phyloP scores from a whole-genome alignment of 2,329 filamentous ascomycete species.

The Pseudocercospora eumusae region DNA sequence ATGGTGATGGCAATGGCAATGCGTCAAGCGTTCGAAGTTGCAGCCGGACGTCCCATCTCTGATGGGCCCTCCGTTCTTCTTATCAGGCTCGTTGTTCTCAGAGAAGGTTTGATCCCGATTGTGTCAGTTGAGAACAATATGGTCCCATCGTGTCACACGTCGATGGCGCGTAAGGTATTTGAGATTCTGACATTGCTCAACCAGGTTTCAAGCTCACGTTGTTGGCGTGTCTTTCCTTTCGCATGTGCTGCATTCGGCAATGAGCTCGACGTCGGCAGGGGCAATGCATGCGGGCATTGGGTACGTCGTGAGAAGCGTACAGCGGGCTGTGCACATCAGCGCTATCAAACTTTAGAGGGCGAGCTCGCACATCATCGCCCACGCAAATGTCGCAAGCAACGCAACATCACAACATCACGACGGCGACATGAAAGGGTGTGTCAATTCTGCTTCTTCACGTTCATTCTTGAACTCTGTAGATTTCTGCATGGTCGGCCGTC shows the following conservation, averaged over 20 bases:
- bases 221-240: neutral
- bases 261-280: neutral
- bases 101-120: neutral
- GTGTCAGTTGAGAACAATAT: neutral
- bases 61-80: neutral
- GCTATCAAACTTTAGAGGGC: neutral
- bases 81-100: neutral
- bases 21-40: neutral
- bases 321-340: neutral
- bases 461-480: neutral
- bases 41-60: neutral
- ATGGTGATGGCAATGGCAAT: neutral
- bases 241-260: neutral
- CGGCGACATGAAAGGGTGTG: neutral
- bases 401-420: neutral
- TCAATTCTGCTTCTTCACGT: neutral
- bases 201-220: neutral
- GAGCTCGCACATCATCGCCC: slow-evolving; percentile 8
- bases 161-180: neutral
- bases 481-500: neutral
- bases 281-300: neutral
- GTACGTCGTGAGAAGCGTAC: neutral
- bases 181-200: neutral
- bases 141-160: neutral
- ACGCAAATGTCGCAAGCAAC: slow-evolving; percentile 5